Conservation (phyloP, 139 green algal species). For the Haematococcus lacustris region DNA sequence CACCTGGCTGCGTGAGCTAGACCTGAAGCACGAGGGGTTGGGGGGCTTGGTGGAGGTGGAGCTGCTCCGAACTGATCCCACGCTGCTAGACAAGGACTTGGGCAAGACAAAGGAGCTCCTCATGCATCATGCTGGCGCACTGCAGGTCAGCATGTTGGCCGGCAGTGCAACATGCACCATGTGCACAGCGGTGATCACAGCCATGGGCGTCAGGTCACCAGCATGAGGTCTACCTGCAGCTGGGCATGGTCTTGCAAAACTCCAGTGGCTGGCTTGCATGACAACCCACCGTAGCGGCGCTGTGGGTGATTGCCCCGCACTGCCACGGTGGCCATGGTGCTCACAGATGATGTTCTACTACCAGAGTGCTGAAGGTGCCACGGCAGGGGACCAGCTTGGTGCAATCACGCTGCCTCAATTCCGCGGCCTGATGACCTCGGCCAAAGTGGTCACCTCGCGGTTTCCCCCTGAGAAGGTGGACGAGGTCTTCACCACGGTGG, state of each 20-base stretch:
- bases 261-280: too few relatives aligned
- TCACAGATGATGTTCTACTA: conserved; percentile 55
- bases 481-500: conserved; percentile 49
- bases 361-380: conserved; percentile 39
- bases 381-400: conserved; percentile 35
- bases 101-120: conserved; percentile 44
- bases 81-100: conserved; percentile 38
- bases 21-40: conserved; percentile 49
- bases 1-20: conserved; percentile 59
- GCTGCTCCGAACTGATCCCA: conserved; percentile 22
- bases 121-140: conserved; percentile 39
- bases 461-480: conserved; percentile 44
- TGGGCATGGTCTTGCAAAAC: too few relatives aligned
- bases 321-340: too few relatives aligned
- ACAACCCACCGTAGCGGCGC: too few relatives aligned
- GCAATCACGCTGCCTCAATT: conserved; percentile 58
- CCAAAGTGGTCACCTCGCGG: conserved; percentile 34
- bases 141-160: conserved; percentile 9
- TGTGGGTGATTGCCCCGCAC: too few relatives aligned
- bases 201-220: too few relatives aligned
- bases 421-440: conserved; percentile 35
- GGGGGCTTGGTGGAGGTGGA: conserved; percentile 37
- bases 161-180: too few relatives aligned
- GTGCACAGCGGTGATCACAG: too few relatives aligned
- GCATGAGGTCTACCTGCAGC: too few relatives aligned